phyloP scores from a whole-genome alignment of 2,329 filamentous ascomycete genomes.

The Alternaria triticina region DNA sequence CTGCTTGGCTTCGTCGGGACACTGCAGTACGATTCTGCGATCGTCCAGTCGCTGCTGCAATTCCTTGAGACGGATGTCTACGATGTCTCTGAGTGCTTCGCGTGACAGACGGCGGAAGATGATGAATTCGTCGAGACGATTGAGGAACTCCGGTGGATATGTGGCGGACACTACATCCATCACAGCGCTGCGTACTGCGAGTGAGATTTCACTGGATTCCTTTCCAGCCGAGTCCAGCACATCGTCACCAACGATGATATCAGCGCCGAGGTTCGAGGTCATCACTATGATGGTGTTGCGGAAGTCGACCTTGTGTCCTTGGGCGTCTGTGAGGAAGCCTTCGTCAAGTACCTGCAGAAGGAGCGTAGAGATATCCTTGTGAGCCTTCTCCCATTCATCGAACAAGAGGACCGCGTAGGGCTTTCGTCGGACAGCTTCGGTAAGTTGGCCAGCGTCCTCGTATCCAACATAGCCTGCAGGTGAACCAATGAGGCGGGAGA shows the following conservation, averaged over 20 bases:
- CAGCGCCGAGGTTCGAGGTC: slow-evolving; percentile 91
- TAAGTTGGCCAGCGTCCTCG: slow-evolving; percentile 94
- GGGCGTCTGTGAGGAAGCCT: slow-evolving; percentile 91
- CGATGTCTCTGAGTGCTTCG: slow-evolving; percentile 83
- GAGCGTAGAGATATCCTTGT: slow-evolving; percentile 90
- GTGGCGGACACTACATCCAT: slow-evolving; percentile 81
- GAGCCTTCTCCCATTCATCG: slow-evolving; percentile 97
- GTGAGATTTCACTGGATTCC: slow-evolving; percentile 69
- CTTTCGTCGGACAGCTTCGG: slow-evolving; percentile 91
- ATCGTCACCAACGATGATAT: slow-evolving; percentile 83
- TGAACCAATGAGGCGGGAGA: slow-evolving; percentile 88
- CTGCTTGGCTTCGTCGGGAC: slow-evolving; percentile 73
- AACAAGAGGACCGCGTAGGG: slow-evolving; percentile 94
- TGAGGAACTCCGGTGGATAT: slow-evolving; percentile 93
- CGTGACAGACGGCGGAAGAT: slow-evolving; percentile 87
- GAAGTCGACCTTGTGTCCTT: slow-evolving; percentile 97
- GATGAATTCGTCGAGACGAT: slow-evolving; percentile 96
- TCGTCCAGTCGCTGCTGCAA: slow-evolving; percentile 84
- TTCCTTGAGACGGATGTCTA: slow-evolving; percentile 88
- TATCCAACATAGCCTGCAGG: slow-evolving; percentile 97
- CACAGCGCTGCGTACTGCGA: slow-evolving; percentile 76
- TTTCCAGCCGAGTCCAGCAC: slow-evolving; percentile 65
- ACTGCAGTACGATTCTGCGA: slow-evolving; percentile 77
- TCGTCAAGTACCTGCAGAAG: slow-evolving; percentile 95
- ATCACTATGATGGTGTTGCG: slow-evolving; percentile 95